phyloP scores from a whole-genome alignment of 192 early-diverging fungal genomes.

The Thamnidium elegans region DNA sequence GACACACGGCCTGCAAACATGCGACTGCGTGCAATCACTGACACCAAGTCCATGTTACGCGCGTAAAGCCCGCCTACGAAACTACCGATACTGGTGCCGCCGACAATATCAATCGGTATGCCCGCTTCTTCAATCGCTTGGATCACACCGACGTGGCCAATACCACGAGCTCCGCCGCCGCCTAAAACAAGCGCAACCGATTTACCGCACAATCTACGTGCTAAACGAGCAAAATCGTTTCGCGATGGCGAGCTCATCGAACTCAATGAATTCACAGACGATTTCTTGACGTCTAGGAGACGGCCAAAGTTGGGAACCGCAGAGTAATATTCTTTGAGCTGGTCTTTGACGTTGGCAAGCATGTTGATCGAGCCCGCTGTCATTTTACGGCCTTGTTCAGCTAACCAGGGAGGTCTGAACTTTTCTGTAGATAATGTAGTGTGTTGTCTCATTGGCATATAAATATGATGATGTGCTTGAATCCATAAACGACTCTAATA shows the following conservation, averaged over 20 bases:
- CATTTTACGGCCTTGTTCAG: slow-evolving; percentile 46
- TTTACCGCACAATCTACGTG: slow-evolving; percentile 86
- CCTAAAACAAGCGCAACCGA: slow-evolving; percentile 93
- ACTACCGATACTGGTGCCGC: slow-evolving; percentile 96
- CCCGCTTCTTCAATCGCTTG: slow-evolving; percentile 95
- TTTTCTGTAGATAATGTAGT: slow-evolving; percentile 28
- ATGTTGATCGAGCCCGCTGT: slow-evolving; percentile 39
- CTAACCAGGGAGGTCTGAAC: slow-evolving; percentile 35
- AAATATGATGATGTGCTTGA: slow-evolving; percentile 95
- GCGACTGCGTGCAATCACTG: slow-evolving; percentile 82
- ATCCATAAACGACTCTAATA: slow-evolving; percentile 84
- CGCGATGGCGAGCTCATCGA: neutral
- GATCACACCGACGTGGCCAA: slow-evolving; percentile 90
- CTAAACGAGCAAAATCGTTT: slow-evolving; percentile 68
- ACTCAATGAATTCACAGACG: neutral
- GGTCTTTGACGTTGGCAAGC: slow-evolving; percentile 60
- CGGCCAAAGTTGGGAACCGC: slow-evolving; percentile 42
- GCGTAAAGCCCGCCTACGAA: slow-evolving; percentile 95
- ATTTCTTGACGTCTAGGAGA: slow-evolving; percentile 27
- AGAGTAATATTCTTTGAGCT: slow-evolving; percentile 67
- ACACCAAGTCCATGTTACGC: slow-evolving; percentile 80
- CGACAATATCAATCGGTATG: slow-evolving; percentile 95
- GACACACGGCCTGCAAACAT: slow-evolving; percentile 78
- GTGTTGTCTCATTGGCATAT: slow-evolving; percentile 58
- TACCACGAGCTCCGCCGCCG: slow-evolving; percentile 95